Evolutionary conservation across 768 basidiomycete genomes (phyloP), one percentile per base, ranked within the genome.

Genomic region (Boletus speciosus): DNA sequence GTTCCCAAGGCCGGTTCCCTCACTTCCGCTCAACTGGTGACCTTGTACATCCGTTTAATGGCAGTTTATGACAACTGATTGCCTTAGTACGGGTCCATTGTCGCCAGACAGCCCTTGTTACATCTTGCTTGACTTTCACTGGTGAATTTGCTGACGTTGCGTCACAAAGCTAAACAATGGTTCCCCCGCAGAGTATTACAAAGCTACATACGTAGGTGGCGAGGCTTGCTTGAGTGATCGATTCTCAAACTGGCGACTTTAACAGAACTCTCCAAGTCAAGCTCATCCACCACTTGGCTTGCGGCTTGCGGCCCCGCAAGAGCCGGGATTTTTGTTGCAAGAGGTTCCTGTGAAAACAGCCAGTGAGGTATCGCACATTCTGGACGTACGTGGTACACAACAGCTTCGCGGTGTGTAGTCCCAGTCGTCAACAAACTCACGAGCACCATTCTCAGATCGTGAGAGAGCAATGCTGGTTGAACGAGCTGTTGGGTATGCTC

Each of bases 401-500:
- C 42, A 32, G 5, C 37, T 23, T 35, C 16, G 39, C 29, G 32
- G 37, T 32, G 25, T 51, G 50, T 38, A 10, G 19, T 35, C 19
- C 23, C 29, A 37, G 38, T 32, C 14, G 32, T 50, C n/a, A 23
- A 40, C 12, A 10, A n/a, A 23, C 50, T 47, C 14, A 48, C 42
- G 29, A 36, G 14, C 16, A 37, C 39, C 39, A 5, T 38, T 39
- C 27, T 27, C 36, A 59, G 54, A 56, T 93, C 61, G 87, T 92
- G 5, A 78, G 80, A 54, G 90, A 92, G 56, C 90, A 92, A 69
- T 88, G 85, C 61, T 93, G 90, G 90, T 63, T 92, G 16, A 93
- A 92, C 62, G 86, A 87, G 61, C 77, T 78, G n/a, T 67, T 93
- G 21, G 62, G 73, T 5, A 76, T 79, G 42, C 82, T 80, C 42